phyloP scores from a whole-genome alignment of 2,329 filamentous ascomycete species.

The Claviceps paspali region DNA sequence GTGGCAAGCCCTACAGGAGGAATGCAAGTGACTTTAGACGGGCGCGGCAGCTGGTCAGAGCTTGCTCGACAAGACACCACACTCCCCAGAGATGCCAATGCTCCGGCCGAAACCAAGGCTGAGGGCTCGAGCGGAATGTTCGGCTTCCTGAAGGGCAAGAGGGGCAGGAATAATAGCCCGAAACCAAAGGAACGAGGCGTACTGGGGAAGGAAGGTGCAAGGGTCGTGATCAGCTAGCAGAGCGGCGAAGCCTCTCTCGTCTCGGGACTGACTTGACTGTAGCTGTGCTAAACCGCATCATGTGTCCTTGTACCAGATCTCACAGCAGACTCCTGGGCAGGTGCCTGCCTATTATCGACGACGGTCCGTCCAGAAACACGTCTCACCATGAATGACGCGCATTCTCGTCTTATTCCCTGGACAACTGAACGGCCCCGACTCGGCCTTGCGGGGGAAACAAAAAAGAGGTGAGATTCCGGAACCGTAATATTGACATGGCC shows the following conservation, averaged over 20 bases:
- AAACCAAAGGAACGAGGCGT: conserved; percentile 91
- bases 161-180: conserved; percentile 77
- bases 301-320: too few relatives aligned
- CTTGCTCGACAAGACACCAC: conserved; percentile 73
- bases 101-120: conserved; percentile 33
- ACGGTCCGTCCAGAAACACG: too few relatives aligned
- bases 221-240: conserved; percentile 57
- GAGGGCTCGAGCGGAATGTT: conserved; percentile 67
- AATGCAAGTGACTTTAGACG: conserved; percentile 81
- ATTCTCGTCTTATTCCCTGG: too few relatives aligned
- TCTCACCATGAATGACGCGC: too few relatives aligned
- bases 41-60: conserved; percentile 80
- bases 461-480: too few relatives aligned
- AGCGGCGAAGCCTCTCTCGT: too few relatives aligned
- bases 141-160: conserved; percentile 78
- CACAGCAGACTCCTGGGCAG: too few relatives aligned
- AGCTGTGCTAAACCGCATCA: too few relatives aligned
- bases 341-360: too few relatives aligned
- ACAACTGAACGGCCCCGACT: too few relatives aligned
- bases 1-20: conserved; percentile 69
- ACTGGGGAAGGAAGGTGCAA: conserved; percentile 83
- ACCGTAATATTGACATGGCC: not conserved
- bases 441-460: too few relatives aligned
- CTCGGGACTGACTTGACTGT: too few relatives aligned
- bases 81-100: conserved; percentile 50